Evolutionary conservation across 1,139 yeast genomes (phyloP).

Genomic region (Taiozyma sp.): DNA sequence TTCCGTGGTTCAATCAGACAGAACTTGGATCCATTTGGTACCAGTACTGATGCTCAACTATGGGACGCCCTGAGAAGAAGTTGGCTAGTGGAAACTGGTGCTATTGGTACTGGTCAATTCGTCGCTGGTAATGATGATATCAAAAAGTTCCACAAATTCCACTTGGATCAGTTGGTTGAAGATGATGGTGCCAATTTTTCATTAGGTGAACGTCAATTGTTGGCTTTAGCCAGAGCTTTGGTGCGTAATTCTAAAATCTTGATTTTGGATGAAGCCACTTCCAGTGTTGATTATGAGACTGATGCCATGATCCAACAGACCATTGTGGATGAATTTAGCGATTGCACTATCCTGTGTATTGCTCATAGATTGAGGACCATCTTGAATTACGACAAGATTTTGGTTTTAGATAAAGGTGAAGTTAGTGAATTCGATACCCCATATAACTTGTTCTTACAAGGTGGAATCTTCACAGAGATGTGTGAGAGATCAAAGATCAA

Average conservation of each 20-base stretch:
- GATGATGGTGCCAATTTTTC: conserved; percentile 72
- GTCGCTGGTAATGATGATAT: conserved; percentile 3
- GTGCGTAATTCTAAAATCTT: conserved; percentile 58
- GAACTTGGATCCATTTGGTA: conserved; percentile 61
- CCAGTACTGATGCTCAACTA: conserved; percentile 43
- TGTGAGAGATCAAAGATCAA: conserved; percentile 40
- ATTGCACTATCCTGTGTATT: conserved; percentile 67
- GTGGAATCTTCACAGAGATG: conserved; percentile 51
- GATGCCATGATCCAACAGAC: conserved; percentile 62
- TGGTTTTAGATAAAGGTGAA: conserved; percentile 59
- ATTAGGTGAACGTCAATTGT: conserved; percentile 66
- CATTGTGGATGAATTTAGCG: conserved; percentile 49
- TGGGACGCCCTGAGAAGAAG: conserved; percentile 45
- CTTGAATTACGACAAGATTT: conserved; percentile 51
- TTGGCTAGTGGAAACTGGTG: conserved; percentile 28
- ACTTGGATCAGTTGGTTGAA: conserved; percentile 56
- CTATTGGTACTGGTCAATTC: conserved; percentile 4
- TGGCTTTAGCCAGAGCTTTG: conserved; percentile 69
- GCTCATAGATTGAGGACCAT: conserved; percentile 73
- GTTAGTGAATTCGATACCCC: conserved; percentile 55
- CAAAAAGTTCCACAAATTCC: conserved; percentile 53
- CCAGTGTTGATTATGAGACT: conserved; percentile 72
- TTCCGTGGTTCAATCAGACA: conserved; percentile 59
- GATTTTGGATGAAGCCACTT: conserved; percentile 75
- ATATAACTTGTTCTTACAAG: conserved; percentile 35